Evolutionary conservation across 2,329 filamentous ascomycete genomes (phyloP).

Genomic region (Incumbomyces delicatus): DNA sequence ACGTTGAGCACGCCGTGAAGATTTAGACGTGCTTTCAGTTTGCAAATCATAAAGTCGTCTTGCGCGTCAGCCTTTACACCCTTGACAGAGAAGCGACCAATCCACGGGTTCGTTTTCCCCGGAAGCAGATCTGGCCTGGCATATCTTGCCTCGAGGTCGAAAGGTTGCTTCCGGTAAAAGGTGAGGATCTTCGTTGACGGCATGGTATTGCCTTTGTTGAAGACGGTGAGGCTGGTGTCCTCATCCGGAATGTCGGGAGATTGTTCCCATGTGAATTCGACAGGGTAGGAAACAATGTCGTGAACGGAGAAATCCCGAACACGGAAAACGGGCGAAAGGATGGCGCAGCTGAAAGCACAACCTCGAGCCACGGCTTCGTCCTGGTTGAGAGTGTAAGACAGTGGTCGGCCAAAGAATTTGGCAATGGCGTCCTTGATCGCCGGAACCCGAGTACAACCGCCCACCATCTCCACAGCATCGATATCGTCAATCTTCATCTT

Average conservation of each 20-base stretch:
- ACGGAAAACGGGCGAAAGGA: slow-evolving; percentile 93
- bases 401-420: slow-evolving; percentile 80
- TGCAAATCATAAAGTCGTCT: slow-evolving; percentile 99
- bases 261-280: slow-evolving; percentile 99
- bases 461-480: slow-evolving; percentile 84
- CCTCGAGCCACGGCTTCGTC: slow-evolving; percentile 94
- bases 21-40: slow-evolving; percentile 95
- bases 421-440: slow-evolving; percentile 83
- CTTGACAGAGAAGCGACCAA: slow-evolving; percentile 96
- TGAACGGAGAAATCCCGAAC: slow-evolving; percentile 96
- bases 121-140: slow-evolving; percentile 77
- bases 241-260: slow-evolving; percentile 96
- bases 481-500: slow-evolving; percentile 88
- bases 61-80: slow-evolving; percentile 77
- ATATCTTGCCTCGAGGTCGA: slow-evolving; percentile 92
- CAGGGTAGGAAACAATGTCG: slow-evolving; percentile 95
- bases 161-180: slow-evolving; percentile 96
- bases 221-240: slow-evolving; percentile 93
- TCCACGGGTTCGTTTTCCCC: slow-evolving; percentile 86
- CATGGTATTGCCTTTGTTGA: slow-evolving; percentile 93
- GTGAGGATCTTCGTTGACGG: slow-evolving; percentile 98
- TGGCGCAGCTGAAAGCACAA: slow-evolving; percentile 94
- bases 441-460: slow-evolving; percentile 88
- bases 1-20: slow-evolving; percentile 93
- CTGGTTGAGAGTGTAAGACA: slow-evolving; percentile 96